Evolutionary conservation across 352 stramenopile species (phyloP), one percentile per base, ranked within the genome.

Genomic region (Phytopythium vexans): DNA sequence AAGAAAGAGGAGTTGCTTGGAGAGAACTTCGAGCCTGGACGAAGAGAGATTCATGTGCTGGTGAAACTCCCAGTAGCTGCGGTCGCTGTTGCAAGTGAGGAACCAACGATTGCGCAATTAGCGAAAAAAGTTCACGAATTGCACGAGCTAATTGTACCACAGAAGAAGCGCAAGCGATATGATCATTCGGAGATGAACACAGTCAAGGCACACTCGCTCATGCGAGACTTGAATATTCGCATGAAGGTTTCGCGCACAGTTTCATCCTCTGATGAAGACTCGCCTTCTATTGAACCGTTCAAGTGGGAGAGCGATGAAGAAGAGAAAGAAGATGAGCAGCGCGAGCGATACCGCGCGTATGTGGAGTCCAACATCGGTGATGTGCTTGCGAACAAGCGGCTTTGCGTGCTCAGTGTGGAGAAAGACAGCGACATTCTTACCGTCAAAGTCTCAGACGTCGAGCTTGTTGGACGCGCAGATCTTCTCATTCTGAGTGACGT

Each of bases 361-460:
- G 56, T 77, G 46, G 60, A 77, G 56, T 4, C 8, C 55, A 72
- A 70, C 50, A 74, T 78, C 56, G 66, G 57, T 35, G 48, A 37
- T 58, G 56, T 74, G 44, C 56, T 82, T 7, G 10, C 6, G 41
- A 39, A 65, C 48, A 66, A 72, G 31, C 4, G 61, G 44, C 68
- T 77, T 59, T 82, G 62, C 51, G 66, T 82, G 59, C 3, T 64
- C 32, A 52, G 48, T 31, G 60, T 77, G 49, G 65, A 76, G 56
- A 66, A 60, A 32, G 50, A 12, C 10, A 36, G 41, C 38, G 35
- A 74, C 10, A 57, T 83, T 9, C 64, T 83, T 37, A 61, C 1
- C 36, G 66, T 64, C 62, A 10, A n/a, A 44, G 36, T 77, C 14
- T 54, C 61, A 41, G 32, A 66, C 11, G 68, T 80, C 58, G 46